A percentile compares a stretch with the other conserved stretches of the same genome.
These are phyloP conservation scores for Clarireedia homoeocarpa DNA, from an alignment of 2,329 filamentous ascomycete species.

Conservation along the genomic window DNA sequence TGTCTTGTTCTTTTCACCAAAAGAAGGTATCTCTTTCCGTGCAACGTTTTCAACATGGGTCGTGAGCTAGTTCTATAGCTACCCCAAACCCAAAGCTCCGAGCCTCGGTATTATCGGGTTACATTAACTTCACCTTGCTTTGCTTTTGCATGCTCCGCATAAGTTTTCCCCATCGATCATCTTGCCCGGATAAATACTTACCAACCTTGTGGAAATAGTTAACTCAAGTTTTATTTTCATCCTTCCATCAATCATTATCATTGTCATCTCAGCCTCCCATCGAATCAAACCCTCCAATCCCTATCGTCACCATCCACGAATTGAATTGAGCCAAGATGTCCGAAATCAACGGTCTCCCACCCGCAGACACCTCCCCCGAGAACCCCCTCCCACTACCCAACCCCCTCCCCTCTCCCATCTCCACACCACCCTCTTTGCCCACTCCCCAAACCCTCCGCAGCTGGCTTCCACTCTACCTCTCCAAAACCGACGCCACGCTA, in stretches of 20 bases:
- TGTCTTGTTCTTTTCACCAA: too few relatives aligned
- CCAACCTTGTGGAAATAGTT: too few relatives aligned
- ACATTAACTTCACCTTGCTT: neutral
- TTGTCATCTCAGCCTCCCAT: neutral
- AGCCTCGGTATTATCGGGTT: conserved; percentile 6
- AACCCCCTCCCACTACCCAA: conserved; percentile 12
- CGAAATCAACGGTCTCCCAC: conserved; percentile 19
- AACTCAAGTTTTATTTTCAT: too few relatives aligned
- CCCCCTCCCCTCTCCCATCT: conserved; percentile 10
- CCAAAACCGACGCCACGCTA: conserved; percentile 31
- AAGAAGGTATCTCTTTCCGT: too few relatives aligned
- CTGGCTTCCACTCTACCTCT: conserved; percentile 29
- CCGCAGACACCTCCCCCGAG: conserved; percentile 18
- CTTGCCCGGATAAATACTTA: too few relatives aligned
- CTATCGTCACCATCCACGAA: neutral
- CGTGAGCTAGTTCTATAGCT: neutral
- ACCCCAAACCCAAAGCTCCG: neutral
- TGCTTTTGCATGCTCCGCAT: too few relatives aligned
- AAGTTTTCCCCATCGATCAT: too few relatives aligned
- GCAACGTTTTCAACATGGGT: neutral
- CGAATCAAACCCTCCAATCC: neutral
- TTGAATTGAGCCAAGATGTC: conserved; percentile 16
- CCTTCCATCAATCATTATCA: too few relatives aligned
- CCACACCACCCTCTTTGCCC: conserved; percentile 14
- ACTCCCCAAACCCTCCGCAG: conserved; percentile 17